Percentiles rank a stretch among this genome's conserved stretches.
Evolutionary conservation across 2,329 filamentous ascomycete genomes (phyloP).

Genomic region (Rhexocercosporidium sp.): DNA sequence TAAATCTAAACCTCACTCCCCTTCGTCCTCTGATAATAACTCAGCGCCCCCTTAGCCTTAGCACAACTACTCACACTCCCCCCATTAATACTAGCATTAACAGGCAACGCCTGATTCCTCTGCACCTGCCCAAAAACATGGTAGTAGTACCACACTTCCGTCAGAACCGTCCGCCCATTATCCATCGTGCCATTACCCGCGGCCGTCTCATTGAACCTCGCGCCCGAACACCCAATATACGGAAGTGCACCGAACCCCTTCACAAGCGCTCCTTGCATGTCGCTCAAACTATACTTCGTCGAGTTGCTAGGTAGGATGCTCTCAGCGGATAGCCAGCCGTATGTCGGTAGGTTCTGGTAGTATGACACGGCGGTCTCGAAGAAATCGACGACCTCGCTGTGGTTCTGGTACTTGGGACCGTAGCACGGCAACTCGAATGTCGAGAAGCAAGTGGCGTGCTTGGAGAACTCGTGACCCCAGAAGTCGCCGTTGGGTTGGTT

Average conservation of each 20-base stretch:
- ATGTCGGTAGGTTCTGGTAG: slow-evolving; percentile 64
- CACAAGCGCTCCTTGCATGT: slow-evolving; percentile 57
- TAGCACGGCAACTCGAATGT: slow-evolving; percentile 71
- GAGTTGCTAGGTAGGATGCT: slow-evolving; percentile 63
- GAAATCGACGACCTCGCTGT: slow-evolving; percentile 67
- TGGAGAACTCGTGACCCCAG: slow-evolving; percentile 72
- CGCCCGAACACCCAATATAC: slow-evolving; percentile 66
- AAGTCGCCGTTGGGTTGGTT: slow-evolving; percentile 60
- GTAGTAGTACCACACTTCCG: slow-evolving; percentile 71
- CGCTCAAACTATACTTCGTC: slow-evolving; percentile 58
- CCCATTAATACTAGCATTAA: slow-evolving; percentile 50
- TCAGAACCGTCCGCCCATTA: slow-evolving; percentile 60
- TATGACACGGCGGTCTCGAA: slow-evolving; percentile 65
- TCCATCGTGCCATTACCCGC: slow-evolving; percentile 60
- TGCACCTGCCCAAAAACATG: slow-evolving; percentile 64
- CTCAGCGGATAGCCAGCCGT: slow-evolving; percentile 59
- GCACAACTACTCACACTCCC: slow-evolving; percentile 60
- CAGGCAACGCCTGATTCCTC: slow-evolving; percentile 49
- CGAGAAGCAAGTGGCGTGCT: slow-evolving; percentile 71
- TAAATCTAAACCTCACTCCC: slow-evolving; percentile 35
- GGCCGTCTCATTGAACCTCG: slow-evolving; percentile 63
- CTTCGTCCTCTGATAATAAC: slow-evolving; percentile 57
- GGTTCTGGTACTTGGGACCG: slow-evolving; percentile 58
- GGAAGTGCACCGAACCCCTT: slow-evolving; percentile 58
- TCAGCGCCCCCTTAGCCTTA: slow-evolving; percentile 55